Percentiles rank a stretch among this genome's conserved stretches.
Evolutionary conservation across 2,329 filamentous ascomycete genomes (phyloP).

Genomic region (Trichoderma koningiopsis): DNA sequence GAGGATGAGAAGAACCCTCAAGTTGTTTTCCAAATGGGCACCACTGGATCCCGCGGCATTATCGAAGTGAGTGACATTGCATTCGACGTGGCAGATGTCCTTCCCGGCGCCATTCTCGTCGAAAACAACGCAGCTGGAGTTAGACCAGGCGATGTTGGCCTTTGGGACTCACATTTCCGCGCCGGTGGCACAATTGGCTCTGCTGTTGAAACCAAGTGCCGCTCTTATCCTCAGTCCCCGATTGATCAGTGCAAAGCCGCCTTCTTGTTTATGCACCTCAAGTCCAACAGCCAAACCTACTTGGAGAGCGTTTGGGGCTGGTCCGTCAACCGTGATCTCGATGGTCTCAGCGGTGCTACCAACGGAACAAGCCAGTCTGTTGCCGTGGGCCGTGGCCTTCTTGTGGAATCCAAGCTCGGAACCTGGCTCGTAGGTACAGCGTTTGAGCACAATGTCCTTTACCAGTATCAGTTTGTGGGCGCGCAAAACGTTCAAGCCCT

Average conservation of each 20-base stretch:
- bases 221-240: slow-evolving; percentile 33
- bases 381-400: slow-evolving; percentile 47
- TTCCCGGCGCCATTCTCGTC: slow-evolving; percentile 68
- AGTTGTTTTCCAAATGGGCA: slow-evolving; percentile 62
- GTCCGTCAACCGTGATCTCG: slow-evolving; percentile 52
- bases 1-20: slow-evolving; percentile 26
- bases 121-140: slow-evolving; percentile 57
- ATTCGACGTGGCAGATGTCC: slow-evolving; percentile 65
- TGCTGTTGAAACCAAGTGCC: slow-evolving; percentile 24
- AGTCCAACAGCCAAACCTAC: slow-evolving; percentile 48
- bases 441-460: slow-evolving; percentile 54
- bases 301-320: slow-evolving; percentile 56
- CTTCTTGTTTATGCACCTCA: slow-evolving; percentile 52
- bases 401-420: slow-evolving; percentile 49
- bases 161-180: slow-evolving; percentile 48
- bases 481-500: slow-evolving; percentile 48
- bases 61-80: slow-evolving; percentile 72
- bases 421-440: slow-evolving; percentile 56
- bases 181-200: slow-evolving; percentile 45
- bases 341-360: slow-evolving; percentile 36
- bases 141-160: slow-evolving; percentile 48
- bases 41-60: slow-evolving; percentile 59
- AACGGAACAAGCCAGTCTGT: slow-evolving; percentile 36
- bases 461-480: slow-evolving; percentile 54
- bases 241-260: slow-evolving; percentile 46